Conservation (phyloP, 495 filamentous ascomycete species). For the Penicillium arizonense region DNA sequence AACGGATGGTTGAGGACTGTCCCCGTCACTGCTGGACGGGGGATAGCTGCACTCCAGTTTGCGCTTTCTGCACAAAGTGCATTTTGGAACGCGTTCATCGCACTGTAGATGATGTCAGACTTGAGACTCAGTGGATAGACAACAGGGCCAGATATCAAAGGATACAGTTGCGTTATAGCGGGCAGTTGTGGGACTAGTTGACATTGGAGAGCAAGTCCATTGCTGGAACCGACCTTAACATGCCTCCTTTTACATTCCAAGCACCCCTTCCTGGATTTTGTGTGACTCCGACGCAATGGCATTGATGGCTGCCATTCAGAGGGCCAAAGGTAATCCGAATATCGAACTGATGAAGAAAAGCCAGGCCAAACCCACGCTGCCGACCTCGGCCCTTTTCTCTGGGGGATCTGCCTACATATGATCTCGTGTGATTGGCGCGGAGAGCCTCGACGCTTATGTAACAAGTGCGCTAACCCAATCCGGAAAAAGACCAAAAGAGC, state of each 20-base stretch:
- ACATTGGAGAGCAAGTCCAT: too few species aligned
- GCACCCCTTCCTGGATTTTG: constrained; percentile 40
- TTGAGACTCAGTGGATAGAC: too few species aligned
- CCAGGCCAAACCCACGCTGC: too few species aligned
- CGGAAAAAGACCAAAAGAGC: too few species aligned
- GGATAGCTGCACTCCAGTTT: constrained; percentile 39
- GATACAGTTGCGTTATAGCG: too few species aligned
- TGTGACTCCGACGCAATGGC: constrained; percentile 33
- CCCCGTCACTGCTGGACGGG: constrained; percentile 19
- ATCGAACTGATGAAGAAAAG: background rate
- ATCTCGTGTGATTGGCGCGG: too few species aligned
- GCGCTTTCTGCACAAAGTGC: constrained; percentile 36
- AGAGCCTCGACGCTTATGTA: too few species aligned
- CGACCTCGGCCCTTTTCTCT: too few species aligned
- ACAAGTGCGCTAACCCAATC: too few species aligned
- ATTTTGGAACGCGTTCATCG: constrained; percentile 35
- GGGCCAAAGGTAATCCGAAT: background rate
- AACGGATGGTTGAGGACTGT: constrained; percentile 24
- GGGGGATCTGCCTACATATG: too few species aligned
- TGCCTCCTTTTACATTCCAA: constrained; percentile 39
- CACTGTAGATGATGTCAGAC: constrained; percentile 25
- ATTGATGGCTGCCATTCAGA: constrained; percentile 11
- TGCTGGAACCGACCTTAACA: constrained; percentile 30
- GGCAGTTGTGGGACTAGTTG: too few species aligned
- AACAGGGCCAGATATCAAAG: too few species aligned